phyloP scores from a whole-genome alignment of 192 early-diverging fungal species.

The Coemansia sp. region DNA sequence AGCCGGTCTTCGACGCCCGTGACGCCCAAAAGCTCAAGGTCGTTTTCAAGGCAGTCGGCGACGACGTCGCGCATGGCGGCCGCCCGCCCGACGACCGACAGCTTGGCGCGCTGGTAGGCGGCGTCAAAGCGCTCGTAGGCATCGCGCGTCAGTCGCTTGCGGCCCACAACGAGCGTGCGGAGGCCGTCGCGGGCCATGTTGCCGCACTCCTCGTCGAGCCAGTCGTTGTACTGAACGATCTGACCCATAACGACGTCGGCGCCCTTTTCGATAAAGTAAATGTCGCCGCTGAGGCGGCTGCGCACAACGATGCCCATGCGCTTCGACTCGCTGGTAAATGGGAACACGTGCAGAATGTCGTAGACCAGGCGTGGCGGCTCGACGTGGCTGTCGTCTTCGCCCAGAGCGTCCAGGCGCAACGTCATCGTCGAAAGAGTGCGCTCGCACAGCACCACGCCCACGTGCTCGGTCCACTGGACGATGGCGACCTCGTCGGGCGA shows the following conservation, averaged over 20 bases:
- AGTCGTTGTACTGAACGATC: constrained; percentile 91
- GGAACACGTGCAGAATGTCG: constrained; percentile 88
- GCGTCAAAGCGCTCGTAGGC: constrained; percentile 64
- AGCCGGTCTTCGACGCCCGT: constrained; percentile 97
- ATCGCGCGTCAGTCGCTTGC: constrained; percentile 76
- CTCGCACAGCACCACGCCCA: constrained; percentile 79
- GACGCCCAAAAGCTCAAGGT: constrained; percentile 86
- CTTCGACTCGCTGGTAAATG: constrained; percentile 98
- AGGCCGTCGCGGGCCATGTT: constrained; percentile 96
- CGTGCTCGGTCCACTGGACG: constrained; percentile 86
- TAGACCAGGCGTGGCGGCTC: constrained; percentile 57
- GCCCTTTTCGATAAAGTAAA: constrained; percentile 91
- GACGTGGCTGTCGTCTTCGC: constrained; percentile 23
- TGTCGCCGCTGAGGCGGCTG: constrained; percentile 68
- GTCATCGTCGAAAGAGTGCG: constrained; percentile 73
- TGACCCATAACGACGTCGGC: constrained; percentile 87
- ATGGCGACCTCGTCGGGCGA: constrained; percentile 97
- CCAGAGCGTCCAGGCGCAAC: constrained; percentile 56
- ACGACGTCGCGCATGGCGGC: constrained; percentile 68
- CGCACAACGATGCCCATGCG: constrained; percentile 93
- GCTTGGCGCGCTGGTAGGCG: constrained; percentile 70
- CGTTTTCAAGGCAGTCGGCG: constrained; percentile 68
- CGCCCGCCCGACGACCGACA: constrained; percentile 69
- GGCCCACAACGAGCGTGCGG: constrained; percentile 88
- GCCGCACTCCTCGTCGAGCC: constrained; percentile 96